These are phyloP conservation scores for Cardamine occulta DNA, from an alignment of 345 rosid genomes.

Conservation along the genomic window DNA sequence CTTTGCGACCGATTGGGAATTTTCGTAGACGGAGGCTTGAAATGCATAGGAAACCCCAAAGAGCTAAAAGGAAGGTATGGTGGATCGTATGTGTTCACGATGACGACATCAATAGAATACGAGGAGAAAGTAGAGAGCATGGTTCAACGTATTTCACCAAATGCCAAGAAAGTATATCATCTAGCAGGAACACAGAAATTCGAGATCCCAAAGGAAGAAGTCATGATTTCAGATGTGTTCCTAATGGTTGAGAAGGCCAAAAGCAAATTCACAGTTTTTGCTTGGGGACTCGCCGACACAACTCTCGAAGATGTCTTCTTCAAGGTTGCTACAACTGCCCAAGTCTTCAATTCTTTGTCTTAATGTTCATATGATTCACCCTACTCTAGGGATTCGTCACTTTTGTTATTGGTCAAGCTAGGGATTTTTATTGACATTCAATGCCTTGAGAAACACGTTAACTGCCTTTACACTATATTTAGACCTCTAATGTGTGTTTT, in stretches of 20 bases:
- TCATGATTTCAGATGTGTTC: slow-evolving; percentile 71
- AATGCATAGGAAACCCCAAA: slow-evolving; percentile 89
- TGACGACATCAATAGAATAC: slow-evolving; percentile 63
- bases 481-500: background rate
- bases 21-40: slow-evolving; percentile 85
- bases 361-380: slow-evolving; percentile 29
- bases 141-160: slow-evolving; percentile 64
- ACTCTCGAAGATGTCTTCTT: slow-evolving; percentile 86
- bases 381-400: slow-evolving; percentile 1
- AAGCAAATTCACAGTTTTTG: slow-evolving; percentile 70
- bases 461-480: background rate
- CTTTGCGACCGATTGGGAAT: slow-evolving; percentile 88
- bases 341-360: slow-evolving; percentile 49
- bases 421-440: background rate
- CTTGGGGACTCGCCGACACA: slow-evolving; percentile 96
- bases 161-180: slow-evolving; percentile 73
- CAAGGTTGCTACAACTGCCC: slow-evolving; percentile 73
- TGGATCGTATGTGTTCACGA: slow-evolving; percentile 79
- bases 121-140: slow-evolving; percentile 71
- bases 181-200: slow-evolving; percentile 92
- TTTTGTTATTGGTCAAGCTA: background rate
- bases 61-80: slow-evolving; percentile 88
- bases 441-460: slow-evolving; percentile 18
- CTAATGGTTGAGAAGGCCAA: slow-evolving; percentile 80
- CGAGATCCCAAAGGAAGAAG: slow-evolving; percentile 85